A percentile compares a stretch with the other conserved stretches of the same genome.
Conservation (phyloP, 2,329 filamentous ascomycete species). For the Drechslerella coelobrocha region DNA sequence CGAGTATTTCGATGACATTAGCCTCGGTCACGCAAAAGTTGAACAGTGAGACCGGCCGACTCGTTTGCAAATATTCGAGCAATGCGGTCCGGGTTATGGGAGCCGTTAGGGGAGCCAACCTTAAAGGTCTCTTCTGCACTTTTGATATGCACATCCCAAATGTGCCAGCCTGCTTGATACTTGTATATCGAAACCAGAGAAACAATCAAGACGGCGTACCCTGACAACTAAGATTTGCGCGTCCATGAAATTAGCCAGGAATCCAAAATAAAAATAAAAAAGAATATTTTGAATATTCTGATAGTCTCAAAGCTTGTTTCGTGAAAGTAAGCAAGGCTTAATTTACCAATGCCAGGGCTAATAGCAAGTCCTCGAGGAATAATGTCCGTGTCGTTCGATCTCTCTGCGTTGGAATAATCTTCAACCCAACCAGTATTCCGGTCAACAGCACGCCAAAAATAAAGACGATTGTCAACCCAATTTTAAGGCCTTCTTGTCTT, state of each 20-base stretch:
- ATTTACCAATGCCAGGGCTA: constrained; percentile 35
- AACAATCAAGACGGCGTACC: constrained; percentile 30
- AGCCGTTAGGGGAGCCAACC: constrained; percentile 12
- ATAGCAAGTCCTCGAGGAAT: constrained; percentile 45
- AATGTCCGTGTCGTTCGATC: constrained; percentile 21
- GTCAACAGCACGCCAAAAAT: constrained; percentile 34
- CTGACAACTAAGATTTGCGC: constrained; percentile 12
- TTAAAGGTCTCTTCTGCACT: constrained; percentile 42
- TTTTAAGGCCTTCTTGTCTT: constrained; percentile 28
- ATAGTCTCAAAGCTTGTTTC: not conserved
- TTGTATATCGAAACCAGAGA: constrained; percentile 31
- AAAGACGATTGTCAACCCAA: constrained; percentile 35
- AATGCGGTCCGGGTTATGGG: too few species aligned
- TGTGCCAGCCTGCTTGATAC: constrained; percentile 45
- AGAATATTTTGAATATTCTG: not conserved
- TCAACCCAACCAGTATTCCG: constrained; percentile 25
- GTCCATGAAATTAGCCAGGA: not conserved
- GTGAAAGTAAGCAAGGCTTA: not conserved
- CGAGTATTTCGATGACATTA: too few species aligned
- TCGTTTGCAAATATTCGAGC: too few species aligned
- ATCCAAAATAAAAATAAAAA: not conserved
- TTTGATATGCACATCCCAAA: constrained; percentile 44
- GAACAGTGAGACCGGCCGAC: too few species aligned
- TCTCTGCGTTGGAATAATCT: constrained; percentile 43
- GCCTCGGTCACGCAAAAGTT: too few species aligned